Evolutionary conservation across 331 rosid genomes (phyloP).

Genomic region (Stylosanthes scabra): DNA sequence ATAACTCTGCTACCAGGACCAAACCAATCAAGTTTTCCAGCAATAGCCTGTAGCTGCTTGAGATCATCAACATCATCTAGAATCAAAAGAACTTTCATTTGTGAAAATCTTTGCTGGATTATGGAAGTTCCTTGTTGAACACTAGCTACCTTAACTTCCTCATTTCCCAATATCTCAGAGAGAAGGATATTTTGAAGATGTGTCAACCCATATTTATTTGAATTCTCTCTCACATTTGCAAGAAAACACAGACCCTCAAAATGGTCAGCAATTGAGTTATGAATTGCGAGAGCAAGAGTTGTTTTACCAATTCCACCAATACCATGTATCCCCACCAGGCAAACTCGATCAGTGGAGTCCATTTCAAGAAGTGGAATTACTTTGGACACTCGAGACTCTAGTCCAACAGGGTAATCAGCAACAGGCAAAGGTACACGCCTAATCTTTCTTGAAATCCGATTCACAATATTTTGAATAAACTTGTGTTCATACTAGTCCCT

Average conservation of each 20-base stretch:
- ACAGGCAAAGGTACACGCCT: neutral
- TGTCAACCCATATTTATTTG: neutral
- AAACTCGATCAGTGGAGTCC: neutral
- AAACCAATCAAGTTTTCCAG: too few relatives aligned
- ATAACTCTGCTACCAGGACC: too few relatives aligned
- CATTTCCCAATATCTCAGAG: neutral
- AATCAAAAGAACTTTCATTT: too few relatives aligned
- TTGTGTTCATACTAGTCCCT: conserved; percentile 24
- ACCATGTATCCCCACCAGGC: neutral
- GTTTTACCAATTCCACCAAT: conserved; percentile 29
- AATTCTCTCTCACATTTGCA: conserved; percentile 14
- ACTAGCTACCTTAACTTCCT: too few relatives aligned
- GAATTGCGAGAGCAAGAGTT: neutral
- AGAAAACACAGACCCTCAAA: neutral
- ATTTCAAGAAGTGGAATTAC: neutral
- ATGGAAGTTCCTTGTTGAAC: too few relatives aligned
- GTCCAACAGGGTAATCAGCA: conserved; percentile 24
- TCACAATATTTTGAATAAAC: neutral
- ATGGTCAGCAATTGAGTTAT: neutral
- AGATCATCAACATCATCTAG: too few relatives aligned
- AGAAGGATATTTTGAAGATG: conserved; percentile 30
- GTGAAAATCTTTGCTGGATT: too few relatives aligned
- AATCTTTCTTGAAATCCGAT: neutral
- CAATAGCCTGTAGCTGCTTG: too few relatives aligned
- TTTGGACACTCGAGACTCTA: neutral